Evolutionary conservation across 768 basidiomycete species (phyloP).

Genomic region (Lactarius hengduanensis): DNA sequence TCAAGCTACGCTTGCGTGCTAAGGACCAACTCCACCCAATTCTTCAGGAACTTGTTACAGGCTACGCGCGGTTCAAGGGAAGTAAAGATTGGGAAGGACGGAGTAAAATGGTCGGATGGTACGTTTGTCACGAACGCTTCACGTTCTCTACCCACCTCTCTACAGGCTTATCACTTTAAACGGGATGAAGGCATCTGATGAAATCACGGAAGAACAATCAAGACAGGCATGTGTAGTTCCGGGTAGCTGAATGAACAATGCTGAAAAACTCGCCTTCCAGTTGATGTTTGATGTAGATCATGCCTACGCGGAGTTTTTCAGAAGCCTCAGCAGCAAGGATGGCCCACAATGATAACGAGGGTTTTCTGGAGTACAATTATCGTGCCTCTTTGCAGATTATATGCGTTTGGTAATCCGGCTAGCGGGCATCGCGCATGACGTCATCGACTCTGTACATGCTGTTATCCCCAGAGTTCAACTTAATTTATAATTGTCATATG

Average conservation of each 20-base stretch:
- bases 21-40: constrained; percentile 97
- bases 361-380: not conserved
- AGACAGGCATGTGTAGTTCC: constrained; percentile 62
- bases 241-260: not conserved
- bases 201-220: constrained; percentile 92
- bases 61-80: constrained; percentile 91
- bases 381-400: not conserved
- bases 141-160: not conserved
- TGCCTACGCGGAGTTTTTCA: constrained; percentile 92
- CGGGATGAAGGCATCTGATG: constrained; percentile 95
- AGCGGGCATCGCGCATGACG: not conserved
- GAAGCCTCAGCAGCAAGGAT: constrained; percentile 56
- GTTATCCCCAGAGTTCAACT: not conserved
- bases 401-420: not conserved
- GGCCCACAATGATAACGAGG: constrained; percentile 7
- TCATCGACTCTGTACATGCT: not conserved
- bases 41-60: constrained; percentile 91
- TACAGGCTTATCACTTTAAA: constrained; percentile 92
- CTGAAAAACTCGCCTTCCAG: constrained; percentile 40
- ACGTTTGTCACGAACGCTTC: constrained; percentile 30
- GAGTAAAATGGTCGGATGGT: constrained; percentile 93
- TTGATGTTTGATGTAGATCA: constrained; percentile 96
- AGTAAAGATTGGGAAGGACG: constrained; percentile 97
- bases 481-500: not conserved
- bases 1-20: constrained; percentile 89